phyloP scores from a whole-genome alignment of 2,329 filamentous ascomycete species.

The Sporothrix sp. region DNA sequence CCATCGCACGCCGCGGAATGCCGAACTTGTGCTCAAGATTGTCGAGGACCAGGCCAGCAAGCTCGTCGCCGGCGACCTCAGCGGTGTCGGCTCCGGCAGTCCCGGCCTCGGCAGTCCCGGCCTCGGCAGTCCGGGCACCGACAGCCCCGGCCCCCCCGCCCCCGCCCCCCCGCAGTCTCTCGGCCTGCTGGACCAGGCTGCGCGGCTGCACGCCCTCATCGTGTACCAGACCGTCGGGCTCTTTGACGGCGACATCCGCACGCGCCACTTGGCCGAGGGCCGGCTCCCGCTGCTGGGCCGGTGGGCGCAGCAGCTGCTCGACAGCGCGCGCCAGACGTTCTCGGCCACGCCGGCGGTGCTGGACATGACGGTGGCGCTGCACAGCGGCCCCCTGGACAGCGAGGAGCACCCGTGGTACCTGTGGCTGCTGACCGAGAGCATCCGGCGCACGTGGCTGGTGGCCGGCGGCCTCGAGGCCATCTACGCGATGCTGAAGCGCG shows the following conservation, averaged over 20 bases:
- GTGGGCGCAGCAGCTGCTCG: constrained; percentile 4
- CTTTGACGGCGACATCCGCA: constrained; percentile 40
- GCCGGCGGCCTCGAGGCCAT: constrained; percentile 16
- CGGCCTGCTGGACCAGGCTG: constrained; percentile 25
- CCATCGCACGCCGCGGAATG: constrained; percentile 15
- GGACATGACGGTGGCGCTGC: constrained; percentile 3
- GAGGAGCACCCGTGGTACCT: constrained; percentile 17
- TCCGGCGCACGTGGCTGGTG: constrained; percentile 23
- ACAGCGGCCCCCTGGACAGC: constrained; percentile 1
- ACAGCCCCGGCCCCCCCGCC: no score
- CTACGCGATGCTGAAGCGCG: constrained; percentile 20
- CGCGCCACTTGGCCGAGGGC: constrained; percentile 30
- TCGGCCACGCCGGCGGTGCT: not conserved
- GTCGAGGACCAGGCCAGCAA: constrained; percentile 15
- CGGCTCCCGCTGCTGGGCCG: constrained; percentile 18
- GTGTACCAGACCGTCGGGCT: constrained; percentile 41
- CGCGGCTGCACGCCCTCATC: constrained; percentile 38
- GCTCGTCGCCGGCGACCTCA: not conserved
- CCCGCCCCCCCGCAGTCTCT: not conserved
- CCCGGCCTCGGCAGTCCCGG: no score
- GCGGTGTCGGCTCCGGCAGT: not conserved
- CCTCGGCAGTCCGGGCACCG: no score
- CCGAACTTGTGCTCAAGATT: constrained; percentile 16
- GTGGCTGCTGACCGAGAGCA: constrained; percentile 27
- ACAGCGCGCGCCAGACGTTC: not conserved